phyloP scores from a whole-genome alignment of 2,329 filamentous ascomycete species.

The Beauveria scarabaeidicola region DNA sequence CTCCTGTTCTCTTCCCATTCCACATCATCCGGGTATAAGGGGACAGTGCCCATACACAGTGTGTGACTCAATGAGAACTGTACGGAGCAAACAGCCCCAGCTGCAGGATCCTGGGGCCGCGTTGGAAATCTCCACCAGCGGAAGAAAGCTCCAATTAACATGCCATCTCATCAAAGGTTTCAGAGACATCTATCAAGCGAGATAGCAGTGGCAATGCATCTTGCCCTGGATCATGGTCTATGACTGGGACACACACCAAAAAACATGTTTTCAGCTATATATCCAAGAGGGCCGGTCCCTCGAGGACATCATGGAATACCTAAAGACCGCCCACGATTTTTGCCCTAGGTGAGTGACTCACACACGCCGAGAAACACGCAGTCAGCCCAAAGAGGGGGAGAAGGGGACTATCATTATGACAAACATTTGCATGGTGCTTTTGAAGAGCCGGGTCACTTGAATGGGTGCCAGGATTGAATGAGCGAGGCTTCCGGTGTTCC shows the following conservation, averaged over 20 bases:
- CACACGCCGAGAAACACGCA: conserved; percentile 9
- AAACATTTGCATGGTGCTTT: neutral
- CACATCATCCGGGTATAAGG: neutral
- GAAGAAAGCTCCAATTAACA: neutral
- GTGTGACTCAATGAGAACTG: neutral
- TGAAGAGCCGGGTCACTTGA: neutral
- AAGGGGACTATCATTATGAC: neutral
- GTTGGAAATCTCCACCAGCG: conserved; percentile 2
- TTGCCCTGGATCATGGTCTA: conserved; percentile 32
- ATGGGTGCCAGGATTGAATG: neutral
- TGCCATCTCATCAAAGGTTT: neutral
- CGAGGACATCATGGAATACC: conserved; percentile 66
- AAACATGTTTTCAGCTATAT: conserved; percentile 52
- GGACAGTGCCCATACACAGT: neutral
- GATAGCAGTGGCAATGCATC: conserved; percentile 1
- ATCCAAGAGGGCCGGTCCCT: conserved; percentile 66
- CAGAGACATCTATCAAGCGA: neutral
- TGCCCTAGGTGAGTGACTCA: conserved; percentile 57
- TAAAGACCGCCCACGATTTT: conserved; percentile 57
- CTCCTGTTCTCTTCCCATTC: neutral
- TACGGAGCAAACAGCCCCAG: conserved; percentile 1
- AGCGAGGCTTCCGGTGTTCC: neutral
- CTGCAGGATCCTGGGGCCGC: neutral
- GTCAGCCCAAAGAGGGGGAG: conserved; percentile 5
- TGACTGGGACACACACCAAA: conserved; percentile 36